Base-by-base conservation (phyloP, 495 filamentous ascomycete species). In the Aspergillus carlsbadensis region DNA sequence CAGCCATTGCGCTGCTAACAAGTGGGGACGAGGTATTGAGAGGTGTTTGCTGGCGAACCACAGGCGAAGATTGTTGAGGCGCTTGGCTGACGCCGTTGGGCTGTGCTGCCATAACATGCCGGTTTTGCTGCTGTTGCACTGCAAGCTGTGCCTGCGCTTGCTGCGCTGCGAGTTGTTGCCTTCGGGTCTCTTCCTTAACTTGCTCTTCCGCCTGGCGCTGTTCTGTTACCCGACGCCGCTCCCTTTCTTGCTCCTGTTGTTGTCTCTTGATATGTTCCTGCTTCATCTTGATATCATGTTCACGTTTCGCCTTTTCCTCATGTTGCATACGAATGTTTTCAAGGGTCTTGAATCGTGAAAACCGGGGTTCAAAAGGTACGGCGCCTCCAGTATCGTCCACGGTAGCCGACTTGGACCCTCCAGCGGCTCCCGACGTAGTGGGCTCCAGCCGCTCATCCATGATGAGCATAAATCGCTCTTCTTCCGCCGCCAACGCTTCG, bases 381-480 rank as follows among this genome's bases (percentile, higher is more conserved):
- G 82, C 78, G 44, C 83, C 87, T 29, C 84, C 80, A 46, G 87
- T 83, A n/a, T 85, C 90, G 63, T 95, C 90, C 11, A 84, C 85
- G 52, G 84, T 85, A 3, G 84, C 77, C 45, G 87, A 81, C 56
- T 85, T 88, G 1, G 79, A 76, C 20, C 70, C 79, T 37, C 75
- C 81, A 35, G 84, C 79, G 14, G 76, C 79, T 43, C 81, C 75
- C 0, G 81, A 79, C 37, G 76, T 72, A 15, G 80, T 79, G 10
- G 86, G 76, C 20, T 84, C 81, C 42, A 90, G 78, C 13, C 90
- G 82, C 62, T 98, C 95, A 54, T 99, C 94, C 76, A 93, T 86
- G 44, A 90, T 87, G 34, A 98, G 90, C 87, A 98, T 92, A 60
- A 91, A 92, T 24, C 89, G 79, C 67, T 97, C 91, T 66, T 91